These are phyloP conservation scores for Aspergillus cavernicola DNA, from an alignment of 495 filamentous ascomycete genomes.

Conservation along the genomic window DNA sequence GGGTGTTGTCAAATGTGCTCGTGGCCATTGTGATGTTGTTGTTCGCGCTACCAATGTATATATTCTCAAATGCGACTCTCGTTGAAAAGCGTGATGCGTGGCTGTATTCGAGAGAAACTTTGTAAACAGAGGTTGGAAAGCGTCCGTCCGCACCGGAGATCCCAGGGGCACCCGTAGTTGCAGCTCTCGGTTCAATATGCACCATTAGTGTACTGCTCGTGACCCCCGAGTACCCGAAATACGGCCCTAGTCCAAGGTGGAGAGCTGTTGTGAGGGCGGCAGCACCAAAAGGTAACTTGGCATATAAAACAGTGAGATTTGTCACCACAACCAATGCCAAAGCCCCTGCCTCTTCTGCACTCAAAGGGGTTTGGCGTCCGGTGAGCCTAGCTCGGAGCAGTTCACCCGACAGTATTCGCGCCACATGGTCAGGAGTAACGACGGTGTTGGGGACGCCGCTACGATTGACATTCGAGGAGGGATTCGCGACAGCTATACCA, in stretches of 20 bases:
- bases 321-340: conserved; percentile 33
- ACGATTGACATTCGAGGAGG: conserved; percentile 9
- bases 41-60: conserved; percentile 18
- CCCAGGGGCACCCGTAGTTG: background rate
- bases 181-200: conserved; percentile 15
- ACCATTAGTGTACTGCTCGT: conserved; percentile 24
- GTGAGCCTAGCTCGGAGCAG: conserved; percentile 29
- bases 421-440: conserved; percentile 34
- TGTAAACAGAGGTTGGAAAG: conserved; percentile 19
- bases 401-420: conserved; percentile 31
- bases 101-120: conserved; percentile 31
- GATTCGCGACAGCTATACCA: conserved; percentile 8
- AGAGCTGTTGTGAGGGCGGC: conserved; percentile 28
- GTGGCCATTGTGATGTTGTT: background rate
- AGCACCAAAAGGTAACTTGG: conserved; percentile 21
- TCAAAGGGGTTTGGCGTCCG: conserved; percentile 26
- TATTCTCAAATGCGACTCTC: conserved; percentile 28
- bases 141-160: background rate
- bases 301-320: conserved; percentile 29
- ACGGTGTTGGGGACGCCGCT: conserved; percentile 10
- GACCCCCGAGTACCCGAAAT: conserved; percentile 30
- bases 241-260: conserved; percentile 38
- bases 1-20: conserved; percentile 9
- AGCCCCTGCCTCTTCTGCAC: conserved; percentile 29
- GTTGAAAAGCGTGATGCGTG: conserved; percentile 25